Conservation (phyloP, 1,284 basidiomycete genomes). For the Takashimella koratensis region DNA sequence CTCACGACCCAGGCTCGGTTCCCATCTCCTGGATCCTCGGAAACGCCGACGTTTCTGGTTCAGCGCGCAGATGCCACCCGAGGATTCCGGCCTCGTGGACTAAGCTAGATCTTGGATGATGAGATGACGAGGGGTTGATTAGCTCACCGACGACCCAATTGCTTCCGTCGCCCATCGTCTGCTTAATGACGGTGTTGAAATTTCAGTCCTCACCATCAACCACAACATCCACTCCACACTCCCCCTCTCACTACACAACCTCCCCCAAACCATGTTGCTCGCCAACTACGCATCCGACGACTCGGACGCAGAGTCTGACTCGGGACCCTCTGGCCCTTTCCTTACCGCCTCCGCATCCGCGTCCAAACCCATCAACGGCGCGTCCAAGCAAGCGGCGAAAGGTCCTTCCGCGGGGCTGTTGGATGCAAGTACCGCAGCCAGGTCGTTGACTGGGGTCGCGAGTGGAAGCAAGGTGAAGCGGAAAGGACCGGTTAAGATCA, state of each 20-base stretch:
- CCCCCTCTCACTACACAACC: neutral
- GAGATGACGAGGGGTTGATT: no score
- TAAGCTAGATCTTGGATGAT: no score
- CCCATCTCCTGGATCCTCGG: no score
- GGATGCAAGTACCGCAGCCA: constrained; percentile 7
- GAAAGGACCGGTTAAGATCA: constrained; percentile 44
- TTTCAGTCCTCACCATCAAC: no score
- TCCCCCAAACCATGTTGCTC: constrained; percentile 31
- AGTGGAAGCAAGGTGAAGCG: constrained; percentile 16
- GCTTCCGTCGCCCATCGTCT: no score
- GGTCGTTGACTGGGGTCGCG: neutral
- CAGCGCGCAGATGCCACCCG: no score
- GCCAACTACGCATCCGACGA: constrained; percentile 46
- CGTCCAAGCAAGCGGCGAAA: constrained; percentile 2
- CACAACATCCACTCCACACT: no score
- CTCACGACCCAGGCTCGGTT: no score
- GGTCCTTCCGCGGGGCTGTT: constrained; percentile 3
- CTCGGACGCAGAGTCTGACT: constrained; percentile 33
- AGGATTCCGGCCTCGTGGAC: no score
- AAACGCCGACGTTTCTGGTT: no score
- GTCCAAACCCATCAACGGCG: constrained; percentile 3
- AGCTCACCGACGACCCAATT: no score
- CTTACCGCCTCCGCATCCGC: neutral
- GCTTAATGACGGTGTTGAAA: no score
- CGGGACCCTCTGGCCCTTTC: constrained; percentile 7